Conservation (phyloP, 495 filamentous ascomycete genomes). For the Penicillium ochrochloron region DNA sequence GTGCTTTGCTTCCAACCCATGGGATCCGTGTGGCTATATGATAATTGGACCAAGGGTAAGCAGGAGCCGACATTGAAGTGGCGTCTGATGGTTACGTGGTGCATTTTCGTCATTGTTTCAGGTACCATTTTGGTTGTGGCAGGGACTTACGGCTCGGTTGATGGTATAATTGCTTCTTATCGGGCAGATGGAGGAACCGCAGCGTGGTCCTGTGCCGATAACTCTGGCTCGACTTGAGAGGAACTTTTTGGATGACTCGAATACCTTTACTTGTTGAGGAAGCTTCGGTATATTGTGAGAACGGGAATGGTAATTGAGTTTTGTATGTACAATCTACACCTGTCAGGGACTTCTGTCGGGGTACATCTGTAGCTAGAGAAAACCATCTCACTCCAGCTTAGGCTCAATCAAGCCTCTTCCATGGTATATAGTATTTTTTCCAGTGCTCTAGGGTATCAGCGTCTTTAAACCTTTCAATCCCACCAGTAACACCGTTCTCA, state of each 20-base stretch:
- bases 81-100: slow-evolving; percentile 36
- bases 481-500: slow-evolving; percentile 18
- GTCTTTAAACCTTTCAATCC: slow-evolving; percentile 22
- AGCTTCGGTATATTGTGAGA: neutral
- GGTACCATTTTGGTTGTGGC: slow-evolving; percentile 57
- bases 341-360: neutral
- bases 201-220: slow-evolving; percentile 43
- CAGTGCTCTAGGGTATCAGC: slow-evolving; percentile 18
- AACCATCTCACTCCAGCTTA: neutral
- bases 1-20: slow-evolving; percentile 49
- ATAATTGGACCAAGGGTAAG: slow-evolving; percentile 51
- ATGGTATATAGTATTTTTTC: slow-evolving; percentile 12
- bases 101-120: slow-evolving; percentile 31
- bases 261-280: no score
- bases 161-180: slow-evolving; percentile 57
- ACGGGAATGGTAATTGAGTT: neutral
- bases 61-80: slow-evolving; percentile 25
- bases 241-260: neutral
- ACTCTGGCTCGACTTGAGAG: slow-evolving; percentile 10
- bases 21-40: slow-evolving; percentile 51
- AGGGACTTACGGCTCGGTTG: slow-evolving; percentile 61
- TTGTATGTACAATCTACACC: neutral
- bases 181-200: slow-evolving; percentile 28
- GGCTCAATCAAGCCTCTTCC: neutral
- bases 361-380: neutral